A percentile compares a stretch with the other conserved stretches of the same genome.
These are phyloP conservation scores for Mycena sp. DNA, from an alignment of 1,284 basidiomycete genomes.

Conservation along the genomic window DNA sequence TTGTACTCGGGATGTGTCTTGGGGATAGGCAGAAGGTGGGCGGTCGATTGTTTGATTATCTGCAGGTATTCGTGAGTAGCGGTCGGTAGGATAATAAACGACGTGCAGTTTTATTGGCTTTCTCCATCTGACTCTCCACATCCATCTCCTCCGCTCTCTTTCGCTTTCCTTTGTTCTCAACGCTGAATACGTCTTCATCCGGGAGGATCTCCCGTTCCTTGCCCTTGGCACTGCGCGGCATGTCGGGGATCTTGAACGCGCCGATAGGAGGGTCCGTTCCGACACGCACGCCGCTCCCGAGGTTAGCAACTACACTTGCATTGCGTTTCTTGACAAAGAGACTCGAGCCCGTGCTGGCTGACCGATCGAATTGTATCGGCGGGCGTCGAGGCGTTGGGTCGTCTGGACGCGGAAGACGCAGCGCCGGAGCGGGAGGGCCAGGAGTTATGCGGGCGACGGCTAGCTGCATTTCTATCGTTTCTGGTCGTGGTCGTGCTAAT, in stretches of 20 bases:
- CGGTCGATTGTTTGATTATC: conserved; percentile 29
- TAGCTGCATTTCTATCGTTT: conserved; percentile 50
- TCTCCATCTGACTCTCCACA: conserved; percentile 27
- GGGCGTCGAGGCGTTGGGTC: conserved; percentile 79
- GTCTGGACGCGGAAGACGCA: conserved; percentile 71
- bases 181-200: conserved; percentile 62
- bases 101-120: conserved; percentile 31
- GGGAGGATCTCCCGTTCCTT: conserved; percentile 42
- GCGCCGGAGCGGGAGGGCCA: conserved; percentile 46
- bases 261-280: conserved; percentile 34
- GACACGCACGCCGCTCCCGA: conserved; percentile 48
- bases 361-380: conserved; percentile 48
- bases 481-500: conserved; percentile 63
- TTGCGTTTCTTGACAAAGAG: conserved; percentile 39
- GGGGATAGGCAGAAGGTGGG: conserved; percentile 20
- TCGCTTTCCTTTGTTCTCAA: conserved; percentile 41
- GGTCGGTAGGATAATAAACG: background rate
- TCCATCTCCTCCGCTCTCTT: conserved; percentile 28
- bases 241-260: conserved; percentile 60
- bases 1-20: conserved; percentile 32
- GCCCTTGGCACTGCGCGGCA: conserved; percentile 45
- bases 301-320: conserved; percentile 36
- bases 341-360: conserved; percentile 30
- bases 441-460: conserved; percentile 67
- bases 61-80: background rate